Conservation (phyloP, 2,329 filamentous ascomycete species). For the Penicillium sp. region DNA sequence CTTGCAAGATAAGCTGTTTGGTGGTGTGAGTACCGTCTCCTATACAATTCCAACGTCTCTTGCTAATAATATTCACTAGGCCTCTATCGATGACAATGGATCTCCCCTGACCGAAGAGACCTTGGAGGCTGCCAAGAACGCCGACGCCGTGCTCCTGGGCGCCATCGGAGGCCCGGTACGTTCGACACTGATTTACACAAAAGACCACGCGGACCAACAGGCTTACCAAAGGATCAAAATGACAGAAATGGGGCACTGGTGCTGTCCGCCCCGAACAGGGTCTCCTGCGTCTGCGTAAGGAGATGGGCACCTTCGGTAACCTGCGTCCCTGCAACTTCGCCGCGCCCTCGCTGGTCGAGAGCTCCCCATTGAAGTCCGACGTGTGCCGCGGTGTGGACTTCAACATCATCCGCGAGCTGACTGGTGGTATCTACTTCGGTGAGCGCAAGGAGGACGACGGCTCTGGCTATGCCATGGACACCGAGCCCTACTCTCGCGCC, state of each 20-base stretch:
- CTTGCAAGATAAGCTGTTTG: conserved; percentile 85
- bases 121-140: conserved; percentile 78
- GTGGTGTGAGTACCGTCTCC: conserved; percentile 70
- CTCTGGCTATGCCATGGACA: conserved; percentile 78
- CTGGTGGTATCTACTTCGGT: conserved; percentile 93
- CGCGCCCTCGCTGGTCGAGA: conserved; percentile 79
- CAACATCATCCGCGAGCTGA: conserved; percentile 89
- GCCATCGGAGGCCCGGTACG: conserved; percentile 87
- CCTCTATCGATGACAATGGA: conserved; percentile 83
- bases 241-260: conserved; percentile 85
- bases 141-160: conserved; percentile 88
- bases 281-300: conserved; percentile 86
- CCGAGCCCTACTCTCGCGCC: conserved; percentile 78
- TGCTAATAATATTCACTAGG: conserved; percentile 57
- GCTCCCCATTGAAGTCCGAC: conserved; percentile 83
- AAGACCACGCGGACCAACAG: conserved; percentile 2
- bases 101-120: conserved; percentile 80
- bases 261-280: conserved; percentile 89
- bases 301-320: conserved; percentile 93
- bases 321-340: conserved; percentile 95
- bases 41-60: background rate
- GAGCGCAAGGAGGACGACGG: conserved; percentile 77
- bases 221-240: background rate
- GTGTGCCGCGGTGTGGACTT: conserved; percentile 89
- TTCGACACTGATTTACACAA: conserved; percentile 10